Base-by-base conservation (phyloP, 1,139 yeast species). In the Geotrichum restrictum region DNA sequence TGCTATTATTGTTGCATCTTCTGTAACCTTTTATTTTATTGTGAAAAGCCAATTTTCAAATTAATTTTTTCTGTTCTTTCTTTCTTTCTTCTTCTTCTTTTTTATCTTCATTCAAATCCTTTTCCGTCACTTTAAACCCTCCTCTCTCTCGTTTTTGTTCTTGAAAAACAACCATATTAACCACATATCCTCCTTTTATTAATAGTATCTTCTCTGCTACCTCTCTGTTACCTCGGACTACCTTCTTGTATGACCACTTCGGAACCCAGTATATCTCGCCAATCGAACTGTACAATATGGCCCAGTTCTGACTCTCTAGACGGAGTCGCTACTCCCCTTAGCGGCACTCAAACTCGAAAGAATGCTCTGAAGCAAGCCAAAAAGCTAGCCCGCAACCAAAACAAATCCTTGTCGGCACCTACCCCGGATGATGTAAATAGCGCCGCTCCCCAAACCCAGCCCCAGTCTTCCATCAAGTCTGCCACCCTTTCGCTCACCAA, bases 321-420 rank as follows among this genome's bases (percentile, higher is more conserved):
- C 10, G 37, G n/a, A 16, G 37, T 11, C 37, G 34, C 34, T 11
- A 13, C 34, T 18, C 39, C 24, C 39, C 62, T 68, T 40, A 57
- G 61, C 37, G 74, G 71, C 40, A 70, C 60, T 61, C 53, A 62
- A 64, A 56, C 64, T 71, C 6, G 74, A 73, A 18, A 66, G 64
- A 55, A 73, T 70, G 59, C 62, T 61, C 21, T 33, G 22, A 34
- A 34, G 5, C 37, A 11, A 2, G 37, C 37, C 37, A 34, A 34
- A n/a, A n/a, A 34, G 18, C 18, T 34, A 8, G 37, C 37, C 7
- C 14, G 37, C 19, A 34, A 34, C 8, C 37, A 34, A 34, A 8
- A n/a, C 18, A 34, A 16, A 34, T 2, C 11, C 22, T n/a, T n/a
- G 16, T 3, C 37, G 19, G 37, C 37, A n/a, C 34, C 45, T 22